phyloP scores from a whole-genome alignment of 139 green algal species.

The Ettlia oleoabundans region DNA sequence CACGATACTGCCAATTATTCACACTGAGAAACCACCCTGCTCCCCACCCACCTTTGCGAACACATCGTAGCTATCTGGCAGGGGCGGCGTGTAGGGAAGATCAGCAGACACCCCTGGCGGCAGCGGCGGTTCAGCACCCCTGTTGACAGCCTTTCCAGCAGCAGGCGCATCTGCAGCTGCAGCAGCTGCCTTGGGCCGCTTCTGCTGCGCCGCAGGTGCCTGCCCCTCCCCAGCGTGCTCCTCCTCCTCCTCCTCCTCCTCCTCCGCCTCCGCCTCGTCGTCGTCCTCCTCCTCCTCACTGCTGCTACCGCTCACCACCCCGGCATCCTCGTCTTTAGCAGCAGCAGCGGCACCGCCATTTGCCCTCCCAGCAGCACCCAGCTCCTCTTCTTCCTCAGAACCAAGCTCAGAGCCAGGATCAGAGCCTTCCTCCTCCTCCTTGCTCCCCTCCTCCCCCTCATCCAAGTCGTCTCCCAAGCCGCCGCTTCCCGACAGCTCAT shows the following conservation, averaged over 20 bases:
- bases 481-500: conserved; percentile 30
- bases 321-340: conserved; percentile 22
- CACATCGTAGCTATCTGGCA: conserved; percentile 76
- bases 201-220: conserved; percentile 26
- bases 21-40: neutral
- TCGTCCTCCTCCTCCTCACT: conserved; percentile 32
- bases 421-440: conserved; percentile 13
- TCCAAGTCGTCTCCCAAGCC: conserved; percentile 31
- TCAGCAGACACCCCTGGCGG: conserved; percentile 48
- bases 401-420: conserved; percentile 3
- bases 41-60: conserved; percentile 60
- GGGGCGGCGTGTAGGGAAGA: conserved; percentile 82
- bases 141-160: neutral
- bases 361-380: neutral
- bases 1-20: too few relatives aligned
- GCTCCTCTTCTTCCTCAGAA: conserved; percentile 44
- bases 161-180: neutral
- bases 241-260: conserved; percentile 31
- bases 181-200: neutral
- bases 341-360: neutral
- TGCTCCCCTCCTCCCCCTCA: conserved; percentile 17
- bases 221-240: conserved; percentile 22
- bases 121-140: neutral
- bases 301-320: conserved; percentile 7
- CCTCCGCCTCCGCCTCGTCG: conserved; percentile 24